phyloP scores from a whole-genome alignment of 1,139 yeast genomes.

The Zygosaccharomyces sapae region DNA sequence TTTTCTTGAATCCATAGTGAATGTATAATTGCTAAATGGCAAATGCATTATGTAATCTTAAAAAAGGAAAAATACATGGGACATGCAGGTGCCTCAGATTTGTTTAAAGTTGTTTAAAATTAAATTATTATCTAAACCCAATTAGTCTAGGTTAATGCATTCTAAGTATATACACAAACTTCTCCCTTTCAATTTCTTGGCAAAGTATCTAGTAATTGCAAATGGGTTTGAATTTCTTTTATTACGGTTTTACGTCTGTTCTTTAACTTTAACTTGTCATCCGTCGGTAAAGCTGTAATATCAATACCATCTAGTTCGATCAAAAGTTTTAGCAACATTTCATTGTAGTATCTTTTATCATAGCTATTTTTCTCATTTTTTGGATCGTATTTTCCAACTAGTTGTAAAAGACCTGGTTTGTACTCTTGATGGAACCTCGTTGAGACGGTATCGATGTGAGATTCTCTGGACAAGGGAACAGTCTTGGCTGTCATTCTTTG shows the following conservation, averaged over 20 bases:
- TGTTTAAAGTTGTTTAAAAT: not conserved
- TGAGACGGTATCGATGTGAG: slow-evolving; percentile 27
- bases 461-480: slow-evolving; percentile 26
- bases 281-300: slow-evolving; percentile 38
- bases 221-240: slow-evolving; percentile 55
- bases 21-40: not conserved
- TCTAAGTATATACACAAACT: not conserved
- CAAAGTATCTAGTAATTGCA: slow-evolving; percentile 54
- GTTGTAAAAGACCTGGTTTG: slow-evolving; percentile 22
- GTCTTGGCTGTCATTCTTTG: slow-evolving; percentile 14
- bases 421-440: slow-evolving; percentile 30
- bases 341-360: slow-evolving; percentile 57
- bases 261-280: slow-evolving; percentile 47
- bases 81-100: not conserved
- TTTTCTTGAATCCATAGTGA: not conserved
- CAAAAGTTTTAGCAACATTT: slow-evolving; percentile 60
- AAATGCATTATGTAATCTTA: slow-evolving; percentile 5
- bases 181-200: slow-evolving; percentile 10
- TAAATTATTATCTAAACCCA: not conserved
- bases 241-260: slow-evolving; percentile 56
- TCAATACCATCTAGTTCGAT: slow-evolving; percentile 66
- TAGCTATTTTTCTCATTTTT: slow-evolving; percentile 42
- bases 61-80: slow-evolving; percentile 4
- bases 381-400: slow-evolving; percentile 25
- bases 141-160: not conserved